Conservation (phyloP, 768 basidiomycete species). For the Boletus patriciae region DNA sequence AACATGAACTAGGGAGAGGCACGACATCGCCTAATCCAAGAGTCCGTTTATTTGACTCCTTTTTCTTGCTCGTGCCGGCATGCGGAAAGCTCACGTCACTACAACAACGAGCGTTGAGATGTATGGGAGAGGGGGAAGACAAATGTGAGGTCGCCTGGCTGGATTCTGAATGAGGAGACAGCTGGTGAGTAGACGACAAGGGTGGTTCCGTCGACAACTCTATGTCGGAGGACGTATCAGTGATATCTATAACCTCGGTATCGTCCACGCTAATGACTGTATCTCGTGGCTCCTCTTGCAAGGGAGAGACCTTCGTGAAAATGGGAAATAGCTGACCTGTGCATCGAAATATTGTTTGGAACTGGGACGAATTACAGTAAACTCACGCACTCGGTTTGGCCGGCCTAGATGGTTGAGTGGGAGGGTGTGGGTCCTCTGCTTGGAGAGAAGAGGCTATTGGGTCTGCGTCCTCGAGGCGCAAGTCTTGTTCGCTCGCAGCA, state of each 20-base stretch:
- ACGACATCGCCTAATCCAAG: slow-evolving; percentile 16
- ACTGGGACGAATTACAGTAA: not conserved
- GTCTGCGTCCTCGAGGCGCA: not conserved
- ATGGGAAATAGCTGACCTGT: slow-evolving; percentile 30
- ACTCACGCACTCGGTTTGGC: slow-evolving; percentile 25
- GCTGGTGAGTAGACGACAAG: slow-evolving; percentile 3
- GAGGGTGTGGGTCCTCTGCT: not conserved
- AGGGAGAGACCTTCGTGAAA: slow-evolving; percentile 16
- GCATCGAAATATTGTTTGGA: not conserved
- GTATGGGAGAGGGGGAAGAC: slow-evolving; percentile 2
- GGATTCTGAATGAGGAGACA: slow-evolving; percentile 13
- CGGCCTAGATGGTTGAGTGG: not conserved
- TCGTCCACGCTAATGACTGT: slow-evolving; percentile 16
- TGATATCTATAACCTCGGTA: slow-evolving; percentile 20
- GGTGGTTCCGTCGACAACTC: slow-evolving; percentile 16
- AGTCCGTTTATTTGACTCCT: not conserved
- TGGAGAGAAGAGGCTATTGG: not conserved
- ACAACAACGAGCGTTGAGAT: not conserved
- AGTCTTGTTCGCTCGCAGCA: not conserved
- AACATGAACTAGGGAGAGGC: slow-evolving; percentile 50
- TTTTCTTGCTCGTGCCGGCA: slow-evolving; percentile 6
- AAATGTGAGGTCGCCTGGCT: slow-evolving; percentile 7
- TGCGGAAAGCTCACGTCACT: slow-evolving; percentile 9
- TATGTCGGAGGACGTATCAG: slow-evolving; percentile 15
- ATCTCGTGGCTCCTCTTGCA: slow-evolving; percentile 1